Evolutionary conservation across 345 rosid species (phyloP), one percentile per base, ranked within the genome.

Genomic region (Ricinus communis): DNA sequence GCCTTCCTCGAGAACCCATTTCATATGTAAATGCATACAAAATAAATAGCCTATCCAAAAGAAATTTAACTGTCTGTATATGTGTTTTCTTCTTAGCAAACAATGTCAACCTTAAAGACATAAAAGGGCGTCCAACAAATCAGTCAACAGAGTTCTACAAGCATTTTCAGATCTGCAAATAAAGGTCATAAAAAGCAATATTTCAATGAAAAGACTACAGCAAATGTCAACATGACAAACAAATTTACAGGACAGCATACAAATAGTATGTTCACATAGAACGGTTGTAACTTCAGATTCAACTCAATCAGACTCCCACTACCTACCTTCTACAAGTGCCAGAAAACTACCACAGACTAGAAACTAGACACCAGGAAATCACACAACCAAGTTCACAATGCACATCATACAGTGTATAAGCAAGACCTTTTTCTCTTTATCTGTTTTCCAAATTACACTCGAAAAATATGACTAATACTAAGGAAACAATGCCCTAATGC

Each of bases 1-100:
- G 79, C 86, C 82, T 89, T 82, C 96, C 94, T 76, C 88, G 83
- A 68, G 94, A 88, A 76, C 93, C 93, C 99, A 96, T 96, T 79
- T 89, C 90, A 83, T 85, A 77, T 70, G 87, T 78, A 82, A 78
- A 82, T 82, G 88, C 94, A 89, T 95, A 83, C 86, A 89, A 88
- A 76, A 80, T 66, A 77, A 64, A 28, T 52, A 33, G 27, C 40
- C 60, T 10, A 69, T 57, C 22, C 22, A 28, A 63, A 15, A 47
- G 47, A 27, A n/a, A 50, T 40, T 40, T 58, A 50, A 49, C 28
- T 28, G 38, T 22, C 40, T 28, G 53, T 67, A 24, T 62, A 19
- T 22, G 58, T 43, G 18, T 53, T 68, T 49, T 72, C 65, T 71
- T 65, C 45, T 54, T 25, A 67, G 68, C 13, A 61, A 56, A 68